phyloP scores from a whole-genome alignment of 257 asterid species.

The Scutellaria baicalensis region DNA sequence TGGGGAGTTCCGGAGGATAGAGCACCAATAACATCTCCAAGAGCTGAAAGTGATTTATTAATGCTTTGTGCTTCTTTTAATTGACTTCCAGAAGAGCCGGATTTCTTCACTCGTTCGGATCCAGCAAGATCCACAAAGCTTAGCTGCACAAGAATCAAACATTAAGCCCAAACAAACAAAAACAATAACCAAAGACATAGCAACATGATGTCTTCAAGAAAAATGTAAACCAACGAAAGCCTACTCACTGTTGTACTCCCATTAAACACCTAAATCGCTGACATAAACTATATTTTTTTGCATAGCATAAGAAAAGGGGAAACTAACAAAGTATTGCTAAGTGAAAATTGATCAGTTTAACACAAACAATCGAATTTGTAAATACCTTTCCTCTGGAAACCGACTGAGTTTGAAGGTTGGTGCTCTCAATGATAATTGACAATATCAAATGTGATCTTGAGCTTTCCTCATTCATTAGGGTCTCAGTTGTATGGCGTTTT shows the following conservation, averaged over 20 bases:
- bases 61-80: conserved; percentile 97
- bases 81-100: conserved; percentile 86
- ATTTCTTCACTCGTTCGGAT: conserved; percentile 88
- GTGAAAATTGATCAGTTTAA: neutral
- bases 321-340: neutral
- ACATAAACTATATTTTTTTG: neutral
- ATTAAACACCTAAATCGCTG: neutral
- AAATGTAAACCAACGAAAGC: too few relatives aligned
- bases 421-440: conserved; percentile 77
- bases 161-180: neutral
- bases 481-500: conserved; percentile 85
- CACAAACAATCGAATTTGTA: neutral
- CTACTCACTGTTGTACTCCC: too few relatives aligned
- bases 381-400: conserved; percentile 95
- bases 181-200: too few relatives aligned
- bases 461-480: conserved; percentile 91
- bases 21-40: conserved; percentile 96
- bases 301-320: neutral
- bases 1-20: conserved; percentile 78
- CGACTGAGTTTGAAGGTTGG: conserved; percentile 92
- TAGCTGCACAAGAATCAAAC: conserved; percentile 40
- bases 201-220: too few relatives aligned
- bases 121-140: conserved; percentile 99
- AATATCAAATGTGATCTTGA: conserved; percentile 95
- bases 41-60: conserved; percentile 92